These are phyloP conservation scores for Davidsoniella neocaledoniae DNA, from an alignment of 2,329 filamentous ascomycete genomes.

Conservation along the genomic window DNA sequence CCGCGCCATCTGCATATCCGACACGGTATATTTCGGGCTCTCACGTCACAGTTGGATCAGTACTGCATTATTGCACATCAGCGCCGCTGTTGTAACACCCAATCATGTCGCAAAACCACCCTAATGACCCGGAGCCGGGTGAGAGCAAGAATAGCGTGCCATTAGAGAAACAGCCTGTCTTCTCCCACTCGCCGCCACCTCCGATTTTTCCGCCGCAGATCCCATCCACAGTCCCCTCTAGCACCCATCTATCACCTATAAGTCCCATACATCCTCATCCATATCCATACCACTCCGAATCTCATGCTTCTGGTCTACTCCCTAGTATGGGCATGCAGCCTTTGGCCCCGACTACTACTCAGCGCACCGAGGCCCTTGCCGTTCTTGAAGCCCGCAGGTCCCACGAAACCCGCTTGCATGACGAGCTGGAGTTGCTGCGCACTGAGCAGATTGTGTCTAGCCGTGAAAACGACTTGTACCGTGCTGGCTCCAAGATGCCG, in stretches of 20 bases:
- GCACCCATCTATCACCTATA: conserved; percentile 8
- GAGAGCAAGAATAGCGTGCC: neutral
- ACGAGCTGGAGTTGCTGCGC: conserved; percentile 33
- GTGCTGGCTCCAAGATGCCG: conserved; percentile 8
- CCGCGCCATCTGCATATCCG: conserved; percentile 1
- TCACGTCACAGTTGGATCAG: conserved; percentile 7
- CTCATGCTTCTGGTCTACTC: neutral
- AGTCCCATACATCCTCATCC: conserved; percentile 6
- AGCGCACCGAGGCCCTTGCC: conserved; percentile 1
- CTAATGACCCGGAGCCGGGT: conserved; percentile 1
- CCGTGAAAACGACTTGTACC: conserved; percentile 16
- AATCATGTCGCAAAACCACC: conserved; percentile 7
- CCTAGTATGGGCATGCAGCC: conserved; percentile 6
- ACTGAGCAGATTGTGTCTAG: conserved; percentile 29
- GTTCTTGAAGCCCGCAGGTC: conserved; percentile 7
- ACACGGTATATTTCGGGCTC: neutral
- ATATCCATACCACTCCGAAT: conserved; percentile 1
- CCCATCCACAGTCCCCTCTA: neutral
- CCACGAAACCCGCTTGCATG: conserved; percentile 22
- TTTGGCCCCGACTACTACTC: conserved; percentile 6
- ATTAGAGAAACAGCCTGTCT: conserved; percentile 5
- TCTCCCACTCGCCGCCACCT: conserved; percentile 4
- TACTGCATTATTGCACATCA: conserved; percentile 5
- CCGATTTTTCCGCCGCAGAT: conserved; percentile 3
- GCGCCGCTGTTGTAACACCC: neutral